Percentiles rank a stretch among this genome's conserved stretches.
Conservation (phyloP, 768 basidiomycete genomes). For the Suillus discolor region DNA sequence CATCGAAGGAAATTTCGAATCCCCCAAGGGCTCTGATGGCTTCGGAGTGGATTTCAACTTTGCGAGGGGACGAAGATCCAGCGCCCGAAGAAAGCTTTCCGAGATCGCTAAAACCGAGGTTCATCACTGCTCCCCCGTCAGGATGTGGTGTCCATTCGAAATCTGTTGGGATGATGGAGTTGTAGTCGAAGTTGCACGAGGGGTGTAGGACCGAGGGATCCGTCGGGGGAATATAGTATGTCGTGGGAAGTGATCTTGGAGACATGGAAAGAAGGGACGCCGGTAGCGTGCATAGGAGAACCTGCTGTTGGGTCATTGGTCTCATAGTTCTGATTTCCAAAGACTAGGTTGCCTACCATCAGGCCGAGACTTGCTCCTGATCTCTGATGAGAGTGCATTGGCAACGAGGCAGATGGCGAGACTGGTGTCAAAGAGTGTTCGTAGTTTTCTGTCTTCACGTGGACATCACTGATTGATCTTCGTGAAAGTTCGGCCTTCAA, state of each 20-base stretch:
- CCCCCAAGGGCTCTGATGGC: constrained; percentile 51
- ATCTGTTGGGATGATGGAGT: constrained; percentile 50
- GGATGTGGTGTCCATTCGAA: constrained; percentile 55
- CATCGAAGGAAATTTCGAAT: constrained; percentile 75
- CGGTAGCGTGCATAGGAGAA: constrained; percentile 77
- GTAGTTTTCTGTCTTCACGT: constrained; percentile 60
- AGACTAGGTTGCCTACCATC: constrained; percentile 53
- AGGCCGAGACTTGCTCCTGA: constrained; percentile 68
- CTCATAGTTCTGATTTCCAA: constrained; percentile 11
- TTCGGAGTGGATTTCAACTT: constrained; percentile 55
- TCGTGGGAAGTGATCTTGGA: constrained; percentile 56
- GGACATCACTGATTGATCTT: constrained; percentile 33
- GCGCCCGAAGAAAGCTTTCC: constrained; percentile 34
- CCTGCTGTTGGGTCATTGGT: constrained; percentile 46
- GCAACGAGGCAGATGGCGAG: constrained; percentile 37
- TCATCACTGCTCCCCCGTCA: constrained; percentile 43
- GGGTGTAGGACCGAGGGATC: constrained; percentile 35
- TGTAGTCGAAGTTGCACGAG: constrained; percentile 46
- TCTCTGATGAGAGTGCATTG: constrained; percentile 49
- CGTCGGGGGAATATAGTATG: constrained; percentile 57
- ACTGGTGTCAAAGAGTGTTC: constrained; percentile 54
- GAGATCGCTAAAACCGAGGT: constrained; percentile 46
- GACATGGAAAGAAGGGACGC: constrained; percentile 66
- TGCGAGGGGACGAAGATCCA: constrained; percentile 39
- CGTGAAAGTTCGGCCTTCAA: constrained; percentile 63